Evolutionary conservation across 495 filamentous ascomycete species (phyloP), one percentile per base, ranked within the genome.

Genomic region (Neurospora sp.): DNA sequence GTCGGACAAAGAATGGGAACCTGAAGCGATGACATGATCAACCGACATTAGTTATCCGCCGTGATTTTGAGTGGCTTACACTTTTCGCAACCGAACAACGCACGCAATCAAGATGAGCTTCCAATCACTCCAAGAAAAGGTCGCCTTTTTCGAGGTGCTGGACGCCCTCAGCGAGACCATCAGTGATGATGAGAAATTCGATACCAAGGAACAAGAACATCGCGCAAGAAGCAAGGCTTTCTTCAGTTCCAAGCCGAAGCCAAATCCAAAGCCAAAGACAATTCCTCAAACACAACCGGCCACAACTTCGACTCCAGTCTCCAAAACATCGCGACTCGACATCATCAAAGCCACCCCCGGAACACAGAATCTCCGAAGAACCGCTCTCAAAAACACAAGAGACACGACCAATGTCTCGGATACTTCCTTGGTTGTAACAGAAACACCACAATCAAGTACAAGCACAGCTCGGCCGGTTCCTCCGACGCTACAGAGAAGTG

Each of bases 121-220:
- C 12, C 73, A 42, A 16, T 66, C 77, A 11, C 66, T 80, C 12
- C 27, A 71, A 10, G 79, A 80, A 41, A 82, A 82, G 60, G 23
- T 72, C 18, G 74, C 77, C 10, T 81, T 81, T 60, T 82, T 82
- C 35, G 70, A 76, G 9, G 60, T 69, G 18, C 44, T 82, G n/a
- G 77, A 80, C 42, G 75, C 76, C 1, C 75, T 82, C 5, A 35
- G 14, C 14, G 75, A 76, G 54, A n/a, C 66, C 37, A 23, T 73
- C 16, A 70, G 69, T 49, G 76, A 76, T 39, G 78, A 80, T 35
- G 76, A 80, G 20, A n/a, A 70, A 4, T n/a, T 80, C 4, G 72
- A 75, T 38, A 39, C 73, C 5, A 66, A 74, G 20, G 80, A 82
- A 23, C 62, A 74, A 60, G 42, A 73, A 37, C 76, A 78, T 39